These are phyloP conservation scores for Stemphylium vesicarium DNA, from an alignment of 2,329 filamentous ascomycete species.

Conservation along the genomic window DNA sequence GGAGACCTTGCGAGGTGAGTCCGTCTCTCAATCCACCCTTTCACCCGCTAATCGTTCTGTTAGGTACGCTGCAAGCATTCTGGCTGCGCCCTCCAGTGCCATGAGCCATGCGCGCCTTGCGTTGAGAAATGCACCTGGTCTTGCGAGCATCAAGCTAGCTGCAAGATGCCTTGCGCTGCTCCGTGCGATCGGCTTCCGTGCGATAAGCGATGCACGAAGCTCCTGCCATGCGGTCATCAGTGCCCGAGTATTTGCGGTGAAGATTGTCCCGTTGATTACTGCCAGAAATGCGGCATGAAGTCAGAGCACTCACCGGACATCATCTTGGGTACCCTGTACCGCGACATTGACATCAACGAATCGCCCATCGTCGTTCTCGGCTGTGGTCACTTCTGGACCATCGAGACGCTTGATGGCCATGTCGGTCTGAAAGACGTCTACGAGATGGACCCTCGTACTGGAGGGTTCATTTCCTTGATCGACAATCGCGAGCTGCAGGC, in stretches of 20 bases:
- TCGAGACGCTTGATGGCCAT: constrained; percentile 37
- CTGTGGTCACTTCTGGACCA: constrained; percentile 43
- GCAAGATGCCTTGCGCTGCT: constrained; percentile 46
- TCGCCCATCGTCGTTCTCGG: constrained; percentile 33
- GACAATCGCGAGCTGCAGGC: constrained; percentile 32
- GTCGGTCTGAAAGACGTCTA: constrained; percentile 38
- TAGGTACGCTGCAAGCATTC: constrained; percentile 40
- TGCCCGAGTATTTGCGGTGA: constrained; percentile 44
- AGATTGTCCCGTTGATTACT: constrained; percentile 29
- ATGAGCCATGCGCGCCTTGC: constrained; percentile 46
- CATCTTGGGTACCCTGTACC: constrained; percentile 29
- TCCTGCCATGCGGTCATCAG: constrained; percentile 39
- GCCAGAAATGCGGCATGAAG: constrained; percentile 30
- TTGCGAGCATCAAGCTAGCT: constrained; percentile 44
- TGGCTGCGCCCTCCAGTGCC: constrained; percentile 30
- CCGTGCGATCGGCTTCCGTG: constrained; percentile 43
- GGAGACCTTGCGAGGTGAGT: constrained; percentile 30
- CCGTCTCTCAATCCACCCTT: too few relatives aligned
- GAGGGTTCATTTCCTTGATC: constrained; percentile 29
- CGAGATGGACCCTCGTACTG: constrained; percentile 15
- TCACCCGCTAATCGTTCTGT: too few relatives aligned
- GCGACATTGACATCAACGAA: constrained; percentile 37
- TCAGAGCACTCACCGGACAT: constrained; percentile 31
- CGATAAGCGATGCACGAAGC: constrained; percentile 33
- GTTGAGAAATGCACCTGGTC: constrained; percentile 40